A percentile compares a stretch with the other conserved stretches of the same genome.
Evolutionary conservation across 192 early-diverging fungal species (phyloP).

Genomic region (Gigaspora rosea): DNA sequence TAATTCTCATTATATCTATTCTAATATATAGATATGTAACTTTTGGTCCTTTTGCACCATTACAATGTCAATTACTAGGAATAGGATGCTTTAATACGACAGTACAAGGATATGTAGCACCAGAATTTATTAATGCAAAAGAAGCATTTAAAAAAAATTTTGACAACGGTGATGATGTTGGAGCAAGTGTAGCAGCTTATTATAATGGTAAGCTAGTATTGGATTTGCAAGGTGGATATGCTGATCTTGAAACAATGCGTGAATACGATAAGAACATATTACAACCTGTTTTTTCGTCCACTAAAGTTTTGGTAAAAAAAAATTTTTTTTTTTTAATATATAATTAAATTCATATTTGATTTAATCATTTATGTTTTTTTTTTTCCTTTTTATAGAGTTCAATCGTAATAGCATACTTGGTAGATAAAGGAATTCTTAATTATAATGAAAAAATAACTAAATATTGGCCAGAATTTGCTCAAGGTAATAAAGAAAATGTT

Average conservation of each 20-base stretch:
- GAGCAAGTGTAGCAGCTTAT: slow-evolving; percentile 49
- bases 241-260: slow-evolving; percentile 31
- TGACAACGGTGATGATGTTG: slow-evolving; percentile 45
- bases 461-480: slow-evolving; percentile 78
- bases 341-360: neutral
- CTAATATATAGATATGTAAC: too few relatives aligned
- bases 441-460: slow-evolving; percentile 53
- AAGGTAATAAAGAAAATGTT: slow-evolving; percentile 68
- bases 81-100: neutral
- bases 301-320: slow-evolving; percentile 59
- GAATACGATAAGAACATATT: slow-evolving; percentile 57
- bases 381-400: slow-evolving; percentile 26
- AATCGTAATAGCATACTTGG: slow-evolving; percentile 60
- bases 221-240: slow-evolving; percentile 64
- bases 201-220: slow-evolving; percentile 54
- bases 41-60: slow-evolving; percentile 19
- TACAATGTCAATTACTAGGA: slow-evolving; percentile 22
- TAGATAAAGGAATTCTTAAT: slow-evolving; percentile 55
- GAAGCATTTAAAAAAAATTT: slow-evolving; percentile 18
- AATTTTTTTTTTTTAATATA: neutral
- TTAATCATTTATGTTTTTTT: neutral
- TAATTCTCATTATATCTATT: too few relatives aligned
- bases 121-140: slow-evolving; percentile 10
- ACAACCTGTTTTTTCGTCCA: slow-evolving; percentile 66
- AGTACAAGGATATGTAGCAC: neutral